Percentiles rank a stretch among this genome's conserved stretches.
phyloP scores from a whole-genome alignment of 2,329 filamentous ascomycete species.

The Madurella fahalii region DNA sequence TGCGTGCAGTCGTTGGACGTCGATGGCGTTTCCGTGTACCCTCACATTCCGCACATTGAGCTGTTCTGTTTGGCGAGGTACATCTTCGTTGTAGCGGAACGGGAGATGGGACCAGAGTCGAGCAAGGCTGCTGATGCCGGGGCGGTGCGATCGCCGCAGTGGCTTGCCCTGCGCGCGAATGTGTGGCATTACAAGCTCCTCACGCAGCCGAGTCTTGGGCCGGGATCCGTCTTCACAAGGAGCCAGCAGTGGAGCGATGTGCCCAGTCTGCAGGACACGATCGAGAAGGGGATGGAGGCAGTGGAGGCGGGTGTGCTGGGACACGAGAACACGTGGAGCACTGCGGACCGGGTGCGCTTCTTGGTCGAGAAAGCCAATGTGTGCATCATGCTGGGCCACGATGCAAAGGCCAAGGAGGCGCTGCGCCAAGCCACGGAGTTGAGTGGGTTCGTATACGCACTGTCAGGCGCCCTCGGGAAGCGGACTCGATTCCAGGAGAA shows the following conservation, averaged over 20 bases:
- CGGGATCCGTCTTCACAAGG: slow-evolving; percentile 52
- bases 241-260: slow-evolving; percentile 57
- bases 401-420: slow-evolving; percentile 68
- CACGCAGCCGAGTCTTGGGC: slow-evolving; percentile 52
- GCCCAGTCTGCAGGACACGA: slow-evolving; percentile 49
- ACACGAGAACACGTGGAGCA: slow-evolving; percentile 35
- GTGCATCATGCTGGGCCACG: slow-evolving; percentile 78
- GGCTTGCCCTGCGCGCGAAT: slow-evolving; percentile 66
- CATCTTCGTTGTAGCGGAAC: slow-evolving; percentile 37
- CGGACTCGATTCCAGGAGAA: slow-evolving; percentile 75
- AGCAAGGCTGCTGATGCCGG: slow-evolving; percentile 8
- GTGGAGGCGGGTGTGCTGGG: slow-evolving; percentile 38
- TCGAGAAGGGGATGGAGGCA: slow-evolving; percentile 41
- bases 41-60: slow-evolving; percentile 77
- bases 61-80: slow-evolving; percentile 70
- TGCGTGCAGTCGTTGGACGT: slow-evolving; percentile 67
- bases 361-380: slow-evolving; percentile 78
- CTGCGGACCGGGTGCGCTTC: slow-evolving; percentile 61
- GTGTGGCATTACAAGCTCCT: slow-evolving; percentile 64
- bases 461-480: slow-evolving; percentile 85
- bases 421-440: slow-evolving; percentile 62
- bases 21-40: slow-evolving; percentile 84
- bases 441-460: slow-evolving; percentile 71
- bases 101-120: slow-evolving; percentile 37
- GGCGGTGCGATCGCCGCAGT: slow-evolving; percentile 41